These are phyloP conservation scores for Crepidotus sp. DNA, from an alignment of 1,284 basidiomycete genomes.

Conservation along the genomic window DNA sequence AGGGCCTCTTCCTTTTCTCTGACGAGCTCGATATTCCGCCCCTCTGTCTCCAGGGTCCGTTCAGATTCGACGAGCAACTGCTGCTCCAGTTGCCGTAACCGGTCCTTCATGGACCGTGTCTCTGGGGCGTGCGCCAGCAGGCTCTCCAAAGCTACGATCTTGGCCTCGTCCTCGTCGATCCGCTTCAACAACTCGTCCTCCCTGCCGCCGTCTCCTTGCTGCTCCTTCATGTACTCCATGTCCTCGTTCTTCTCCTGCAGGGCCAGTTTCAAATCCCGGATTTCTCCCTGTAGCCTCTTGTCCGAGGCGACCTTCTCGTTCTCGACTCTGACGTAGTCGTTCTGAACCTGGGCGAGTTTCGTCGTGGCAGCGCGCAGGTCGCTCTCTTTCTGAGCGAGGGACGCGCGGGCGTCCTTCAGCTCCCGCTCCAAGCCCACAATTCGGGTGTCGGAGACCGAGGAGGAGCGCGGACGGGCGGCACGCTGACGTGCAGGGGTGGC, in stretches of 20 bases:
- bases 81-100: constrained; percentile 31
- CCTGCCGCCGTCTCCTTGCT: constrained; percentile 30
- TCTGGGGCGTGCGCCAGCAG: constrained; percentile 32
- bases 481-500: constrained; percentile 30
- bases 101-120: constrained; percentile 29
- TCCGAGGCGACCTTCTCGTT: constrained; percentile 55
- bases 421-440: constrained; percentile 47
- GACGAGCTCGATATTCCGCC: constrained; percentile 27
- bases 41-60: constrained; percentile 31
- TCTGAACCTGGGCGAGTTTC: constrained; percentile 41
- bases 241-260: constrained; percentile 52
- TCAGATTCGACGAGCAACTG: constrained; percentile 36
- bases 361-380: constrained; percentile 34
- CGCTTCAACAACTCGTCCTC: constrained; percentile 50
- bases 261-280: constrained; percentile 34
- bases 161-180: constrained; percentile 60
- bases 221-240: constrained; percentile 34
- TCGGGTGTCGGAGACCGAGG: constrained; percentile 41
- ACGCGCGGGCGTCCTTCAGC: constrained; percentile 35
- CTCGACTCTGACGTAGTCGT: constrained; percentile 40
- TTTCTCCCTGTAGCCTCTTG: constrained; percentile 32
- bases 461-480: constrained; percentile 27
- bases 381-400: constrained; percentile 34
- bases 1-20: constrained; percentile 41
- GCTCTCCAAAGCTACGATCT: constrained; percentile 43